These are phyloP conservation scores for Trichoderma sp. DNA, from an alignment of 2,329 filamentous ascomycete genomes.

Conservation along the genomic window DNA sequence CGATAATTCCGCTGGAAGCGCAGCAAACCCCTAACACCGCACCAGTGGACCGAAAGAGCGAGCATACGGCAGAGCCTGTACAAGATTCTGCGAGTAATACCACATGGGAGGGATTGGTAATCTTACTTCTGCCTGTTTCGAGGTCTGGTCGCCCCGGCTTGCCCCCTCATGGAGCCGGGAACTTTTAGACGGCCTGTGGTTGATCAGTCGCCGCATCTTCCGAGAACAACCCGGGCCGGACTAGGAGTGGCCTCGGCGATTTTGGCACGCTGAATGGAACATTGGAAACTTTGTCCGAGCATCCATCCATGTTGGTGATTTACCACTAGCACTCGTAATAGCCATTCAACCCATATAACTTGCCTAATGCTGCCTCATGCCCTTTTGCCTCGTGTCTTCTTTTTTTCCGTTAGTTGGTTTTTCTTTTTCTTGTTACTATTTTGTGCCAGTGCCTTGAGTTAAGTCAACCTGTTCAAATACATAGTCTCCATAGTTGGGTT, in stretches of 20 bases:
- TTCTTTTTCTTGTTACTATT: background rate
- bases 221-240: constrained; percentile 14
- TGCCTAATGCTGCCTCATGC: background rate
- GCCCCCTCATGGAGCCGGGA: constrained; percentile 7
- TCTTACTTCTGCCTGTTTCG: constrained; percentile 10
- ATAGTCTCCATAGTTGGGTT: background rate
- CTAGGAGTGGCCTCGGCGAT: background rate
- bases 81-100: constrained; percentile 11
- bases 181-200: constrained; percentile 22
- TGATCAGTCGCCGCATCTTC: constrained; percentile 17
- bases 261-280: background rate
- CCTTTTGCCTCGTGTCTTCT: background rate
- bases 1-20: constrained; percentile 14
- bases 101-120: constrained; percentile 15
- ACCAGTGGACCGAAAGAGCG: background rate
- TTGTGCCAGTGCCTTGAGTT: background rate
- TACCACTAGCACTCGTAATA: background rate
- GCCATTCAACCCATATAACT: background rate
- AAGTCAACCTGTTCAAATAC: background rate
- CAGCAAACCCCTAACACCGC: constrained; percentile 4
- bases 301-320: background rate
- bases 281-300: constrained; percentile 7
- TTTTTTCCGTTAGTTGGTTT: background rate
- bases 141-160: constrained; percentile 4
- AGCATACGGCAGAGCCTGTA: background rate